Conservation (phyloP, 192 early-diverging fungal species). For the Entomortierella chlamydospora region DNA sequence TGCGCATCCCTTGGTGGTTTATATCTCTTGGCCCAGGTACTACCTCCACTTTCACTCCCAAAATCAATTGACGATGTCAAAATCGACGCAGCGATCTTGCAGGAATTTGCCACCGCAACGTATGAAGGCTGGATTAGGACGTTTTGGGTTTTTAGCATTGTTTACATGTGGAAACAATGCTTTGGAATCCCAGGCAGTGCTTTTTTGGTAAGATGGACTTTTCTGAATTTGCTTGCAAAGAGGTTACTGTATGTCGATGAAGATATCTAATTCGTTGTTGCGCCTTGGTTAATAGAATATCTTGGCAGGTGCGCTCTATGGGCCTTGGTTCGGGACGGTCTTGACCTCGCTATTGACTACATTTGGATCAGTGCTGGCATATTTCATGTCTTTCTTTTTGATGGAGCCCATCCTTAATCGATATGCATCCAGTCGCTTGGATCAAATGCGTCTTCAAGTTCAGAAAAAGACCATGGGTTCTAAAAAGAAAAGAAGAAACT, state of each 20-base stretch:
- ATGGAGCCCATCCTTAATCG: slow-evolving; percentile 53
- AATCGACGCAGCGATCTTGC: slow-evolving; percentile 56
- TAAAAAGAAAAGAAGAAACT: not conserved
- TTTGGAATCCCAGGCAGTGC: slow-evolving; percentile 69
- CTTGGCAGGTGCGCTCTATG: slow-evolving; percentile 55
- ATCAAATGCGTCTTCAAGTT: slow-evolving; percentile 49
- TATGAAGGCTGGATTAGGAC: slow-evolving; percentile 57
- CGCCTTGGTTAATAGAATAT: slow-evolving; percentile 33
- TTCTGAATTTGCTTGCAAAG: not conserved
- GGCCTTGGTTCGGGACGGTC: slow-evolving; percentile 50
- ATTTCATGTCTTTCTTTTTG: slow-evolving; percentile 54
- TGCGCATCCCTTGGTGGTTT: slow-evolving; percentile 38
- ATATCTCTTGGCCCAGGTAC: slow-evolving; percentile 34
- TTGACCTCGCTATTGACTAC: slow-evolving; percentile 53
- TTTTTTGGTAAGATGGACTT: slow-evolving; percentile 48
- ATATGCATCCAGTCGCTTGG: slow-evolving; percentile 45
- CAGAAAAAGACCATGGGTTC: slow-evolving; percentile 44
- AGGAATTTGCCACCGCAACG: slow-evolving; percentile 53
- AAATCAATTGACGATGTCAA: slow-evolving; percentile 63
- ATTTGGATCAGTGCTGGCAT: slow-evolving; percentile 49
- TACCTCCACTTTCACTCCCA: slow-evolving; percentile 57
- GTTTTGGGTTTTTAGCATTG: slow-evolving; percentile 53
- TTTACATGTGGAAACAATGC: slow-evolving; percentile 69
- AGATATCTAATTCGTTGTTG: not conserved
- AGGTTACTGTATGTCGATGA: not conserved